A percentile compares a stretch with the other conserved stretches of the same genome.
These are phyloP conservation scores for Trapa incisa DNA, from an alignment of 345 rosid genomes.

Conservation along the genomic window DNA sequence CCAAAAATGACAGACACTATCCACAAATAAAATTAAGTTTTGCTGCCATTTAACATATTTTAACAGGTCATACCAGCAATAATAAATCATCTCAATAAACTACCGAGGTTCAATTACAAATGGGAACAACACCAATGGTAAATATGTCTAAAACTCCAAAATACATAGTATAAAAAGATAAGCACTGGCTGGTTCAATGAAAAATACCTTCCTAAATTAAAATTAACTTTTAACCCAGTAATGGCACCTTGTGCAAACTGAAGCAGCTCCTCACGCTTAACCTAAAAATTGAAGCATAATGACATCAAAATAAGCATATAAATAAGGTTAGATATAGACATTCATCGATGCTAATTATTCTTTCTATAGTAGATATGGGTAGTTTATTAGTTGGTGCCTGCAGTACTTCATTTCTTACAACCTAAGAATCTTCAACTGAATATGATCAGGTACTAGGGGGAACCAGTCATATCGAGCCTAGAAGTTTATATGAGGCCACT, in stretches of 20 bases:
- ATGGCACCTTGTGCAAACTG: constrained; percentile 84
- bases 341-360: no score
- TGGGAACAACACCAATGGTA: not conserved
- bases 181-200: not conserved
- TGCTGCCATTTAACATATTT: not conserved
- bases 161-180: not conserved
- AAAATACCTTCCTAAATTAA: constrained; percentile 59
- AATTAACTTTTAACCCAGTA: constrained; percentile 70
- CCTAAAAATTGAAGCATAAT: constrained; percentile 28
- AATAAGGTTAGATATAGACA: no score
- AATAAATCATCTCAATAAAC: not conserved
- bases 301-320: not conserved
- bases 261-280: constrained; percentile 90
- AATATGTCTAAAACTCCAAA: not conserved
- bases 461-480: no score
- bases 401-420: no score
- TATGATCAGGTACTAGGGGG: no score
- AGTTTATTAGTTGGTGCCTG: no score
- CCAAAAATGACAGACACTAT: no score
- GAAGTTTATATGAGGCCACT: no score
- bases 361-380: not conserved
- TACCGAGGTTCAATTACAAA: not conserved
- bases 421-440: no score
- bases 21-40: no score
- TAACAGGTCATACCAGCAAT: not conserved